phyloP scores from a whole-genome alignment of 805 yeast species.

The Sugiyamaella qingdaonensis region DNA sequence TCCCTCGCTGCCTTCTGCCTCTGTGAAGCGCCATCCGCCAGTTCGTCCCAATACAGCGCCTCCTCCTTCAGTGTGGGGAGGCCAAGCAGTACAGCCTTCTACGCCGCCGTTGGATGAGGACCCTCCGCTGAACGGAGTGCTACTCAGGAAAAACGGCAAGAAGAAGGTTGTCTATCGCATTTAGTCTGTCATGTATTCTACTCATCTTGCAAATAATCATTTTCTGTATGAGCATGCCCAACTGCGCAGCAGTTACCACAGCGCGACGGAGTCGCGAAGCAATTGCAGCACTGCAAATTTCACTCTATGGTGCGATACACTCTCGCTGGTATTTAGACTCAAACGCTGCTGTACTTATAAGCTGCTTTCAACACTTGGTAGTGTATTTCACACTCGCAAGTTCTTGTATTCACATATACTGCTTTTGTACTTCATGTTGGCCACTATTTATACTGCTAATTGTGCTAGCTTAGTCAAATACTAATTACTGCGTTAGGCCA shows the following conservation, averaged over 20 bases:
- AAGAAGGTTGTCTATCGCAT: slow-evolving; percentile 49
- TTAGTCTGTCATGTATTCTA: slow-evolving; percentile 1
- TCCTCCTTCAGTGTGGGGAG: slow-evolving; percentile 17
- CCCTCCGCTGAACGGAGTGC: slow-evolving; percentile 6
- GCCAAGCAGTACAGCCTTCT: slow-evolving; percentile 1
- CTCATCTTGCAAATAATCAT: background rate
- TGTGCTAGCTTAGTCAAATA: too few species aligned
- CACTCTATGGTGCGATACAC: too few species aligned
- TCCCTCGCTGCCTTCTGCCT: slow-evolving; percentile 44
- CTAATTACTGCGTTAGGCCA: too few species aligned
- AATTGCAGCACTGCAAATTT: background rate
- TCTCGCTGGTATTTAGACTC: too few species aligned
- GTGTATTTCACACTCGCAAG: too few species aligned
- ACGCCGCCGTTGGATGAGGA: slow-evolving; percentile 5
- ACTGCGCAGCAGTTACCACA: too few species aligned
- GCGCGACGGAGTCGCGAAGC: background rate
- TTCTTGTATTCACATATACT: too few species aligned
- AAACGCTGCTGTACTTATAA: too few species aligned
- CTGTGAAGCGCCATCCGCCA: slow-evolving; percentile 34
- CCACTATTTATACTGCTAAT: too few species aligned
- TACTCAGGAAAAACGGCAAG: slow-evolving; percentile 41
- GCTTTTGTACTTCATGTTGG: too few species aligned
- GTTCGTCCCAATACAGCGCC: slow-evolving; percentile 33
- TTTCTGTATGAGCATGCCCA: background rate
- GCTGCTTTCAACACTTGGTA: too few species aligned